Conservation (phyloP, 768 basidiomycete genomes). For the Russula sp. region DNA sequence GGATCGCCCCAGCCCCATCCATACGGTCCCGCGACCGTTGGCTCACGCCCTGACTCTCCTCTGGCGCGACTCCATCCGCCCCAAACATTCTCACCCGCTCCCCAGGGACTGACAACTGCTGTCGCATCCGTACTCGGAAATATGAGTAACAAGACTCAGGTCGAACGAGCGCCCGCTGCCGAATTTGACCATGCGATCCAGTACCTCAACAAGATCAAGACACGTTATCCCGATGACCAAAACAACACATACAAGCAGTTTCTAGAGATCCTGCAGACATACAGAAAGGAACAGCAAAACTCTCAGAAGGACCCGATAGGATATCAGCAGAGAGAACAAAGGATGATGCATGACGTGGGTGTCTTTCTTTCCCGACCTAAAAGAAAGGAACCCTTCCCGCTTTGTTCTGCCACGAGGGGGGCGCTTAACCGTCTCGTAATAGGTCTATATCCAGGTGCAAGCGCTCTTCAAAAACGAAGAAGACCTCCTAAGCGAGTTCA, state of each 20-base stretch:
- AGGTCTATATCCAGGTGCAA: conserved; percentile 78
- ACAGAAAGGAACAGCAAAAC: conserved; percentile 63
- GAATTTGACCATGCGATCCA: conserved; percentile 95
- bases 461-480: conserved; percentile 75
- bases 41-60: conserved; percentile 35
- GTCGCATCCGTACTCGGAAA: conserved; percentile 24
- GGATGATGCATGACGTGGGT: conserved; percentile 64
- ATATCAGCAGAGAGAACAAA: conserved; percentile 37
- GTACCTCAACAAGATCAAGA: conserved; percentile 98
- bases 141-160: conserved; percentile 36
- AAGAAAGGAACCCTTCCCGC: not conserved
- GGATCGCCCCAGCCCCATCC: conserved; percentile 25
- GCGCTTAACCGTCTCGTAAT: conserved; percentile 38
- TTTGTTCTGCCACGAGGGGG: not conserved
- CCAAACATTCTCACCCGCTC: conserved; percentile 42
- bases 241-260: conserved; percentile 84
- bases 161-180: conserved; percentile 48
- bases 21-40: conserved; percentile 33
- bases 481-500: conserved; percentile 76
- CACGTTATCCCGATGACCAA: conserved; percentile 80
- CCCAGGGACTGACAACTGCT: conserved; percentile 13
- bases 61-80: conserved; percentile 30
- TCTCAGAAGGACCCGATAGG: conserved; percentile 36
- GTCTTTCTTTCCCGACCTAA: not conserved
- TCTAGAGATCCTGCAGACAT: conserved; percentile 80